These are phyloP conservation scores for Aspergillus baeticus DNA, from an alignment of 495 filamentous ascomycete genomes.

Conservation along the genomic window DNA sequence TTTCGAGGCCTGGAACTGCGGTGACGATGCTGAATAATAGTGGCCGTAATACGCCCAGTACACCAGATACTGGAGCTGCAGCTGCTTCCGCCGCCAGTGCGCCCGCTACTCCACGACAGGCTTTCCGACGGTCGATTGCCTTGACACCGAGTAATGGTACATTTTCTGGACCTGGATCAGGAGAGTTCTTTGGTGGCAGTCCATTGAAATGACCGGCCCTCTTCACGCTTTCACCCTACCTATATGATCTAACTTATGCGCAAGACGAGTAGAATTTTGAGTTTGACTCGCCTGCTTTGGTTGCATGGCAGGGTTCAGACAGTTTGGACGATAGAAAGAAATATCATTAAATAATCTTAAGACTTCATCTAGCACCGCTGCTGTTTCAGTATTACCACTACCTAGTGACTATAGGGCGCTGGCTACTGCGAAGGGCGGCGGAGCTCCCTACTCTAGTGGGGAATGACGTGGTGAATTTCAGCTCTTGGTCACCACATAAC, in stretches of 20 bases:
- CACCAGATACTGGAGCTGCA: slow-evolving; percentile 29
- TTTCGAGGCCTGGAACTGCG: slow-evolving; percentile 46
- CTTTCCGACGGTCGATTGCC: slow-evolving; percentile 45
- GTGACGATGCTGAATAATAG: slow-evolving; percentile 44
- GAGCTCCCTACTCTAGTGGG: slow-evolving; percentile 9
- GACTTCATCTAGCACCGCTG: not conserved
- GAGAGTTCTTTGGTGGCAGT: slow-evolving; percentile 45
- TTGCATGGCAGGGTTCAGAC: not conserved
- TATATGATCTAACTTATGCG: slow-evolving; percentile 1
- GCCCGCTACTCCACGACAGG: slow-evolving; percentile 44
- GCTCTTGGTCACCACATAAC: slow-evolving; percentile 2
- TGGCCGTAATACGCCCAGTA: slow-evolving; percentile 45
- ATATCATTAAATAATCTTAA: not conserved
- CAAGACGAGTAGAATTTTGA: slow-evolving; percentile 8
- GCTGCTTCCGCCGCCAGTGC: slow-evolving; percentile 26
- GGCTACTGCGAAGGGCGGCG: too few species aligned
- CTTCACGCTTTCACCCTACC: not conserved
- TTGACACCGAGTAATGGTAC: slow-evolving; percentile 48
- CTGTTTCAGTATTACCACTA: too few species aligned
- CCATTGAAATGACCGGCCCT: slow-evolving; percentile 34
- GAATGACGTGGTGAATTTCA: slow-evolving; percentile 38
- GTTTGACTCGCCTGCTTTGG: not conserved
- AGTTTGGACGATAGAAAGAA: slow-evolving; percentile 10
- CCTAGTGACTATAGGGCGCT: too few species aligned
- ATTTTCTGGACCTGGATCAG: slow-evolving; percentile 39